These are phyloP conservation scores for Raddia distichophylla DNA, from an alignment of 176 grass and related monocot genomes.

Conservation along the genomic window DNA sequence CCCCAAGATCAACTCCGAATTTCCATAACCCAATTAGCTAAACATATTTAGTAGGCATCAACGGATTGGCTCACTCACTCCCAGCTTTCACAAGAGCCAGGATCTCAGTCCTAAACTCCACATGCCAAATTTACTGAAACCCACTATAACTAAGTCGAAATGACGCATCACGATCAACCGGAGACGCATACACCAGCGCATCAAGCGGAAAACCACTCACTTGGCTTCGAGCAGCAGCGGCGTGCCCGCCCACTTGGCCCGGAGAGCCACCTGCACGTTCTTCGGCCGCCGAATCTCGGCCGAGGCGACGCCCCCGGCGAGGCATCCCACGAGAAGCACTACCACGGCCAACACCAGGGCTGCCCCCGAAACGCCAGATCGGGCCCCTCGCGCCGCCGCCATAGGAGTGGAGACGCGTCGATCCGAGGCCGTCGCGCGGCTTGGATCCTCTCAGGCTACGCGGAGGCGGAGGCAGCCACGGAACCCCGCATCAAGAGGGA, in stretches of 20 bases:
- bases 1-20: background rate
- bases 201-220: slow-evolving; percentile 39
- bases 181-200: slow-evolving; percentile 1
- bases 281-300: slow-evolving; percentile 68
- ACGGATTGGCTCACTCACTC: background rate
- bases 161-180: slow-evolving; percentile 5
- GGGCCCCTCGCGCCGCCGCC: slow-evolving; percentile 34
- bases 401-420: slow-evolving; percentile 30
- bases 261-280: slow-evolving; percentile 88
- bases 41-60: slow-evolving; percentile 1
- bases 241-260: slow-evolving; percentile 89
- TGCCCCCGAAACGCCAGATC: slow-evolving; percentile 41
- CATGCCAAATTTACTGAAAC: background rate
- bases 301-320: slow-evolving; percentile 4
- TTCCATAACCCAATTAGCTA: background rate
- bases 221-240: slow-evolving; percentile 85
- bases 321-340: slow-evolving; percentile 43
- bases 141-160: slow-evolving; percentile 2
- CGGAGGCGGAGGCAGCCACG: background rate
- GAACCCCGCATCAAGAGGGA: slow-evolving; percentile 37
- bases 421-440: slow-evolving; percentile 8
- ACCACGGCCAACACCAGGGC: slow-evolving; percentile 16
- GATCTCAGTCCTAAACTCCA: background rate
- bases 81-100: background rate
- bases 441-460: slow-evolving; percentile 39